Evolutionary conservation across 2,329 filamentous ascomycete genomes (phyloP).

Genomic region (Tolypocladium nubicola): DNA sequence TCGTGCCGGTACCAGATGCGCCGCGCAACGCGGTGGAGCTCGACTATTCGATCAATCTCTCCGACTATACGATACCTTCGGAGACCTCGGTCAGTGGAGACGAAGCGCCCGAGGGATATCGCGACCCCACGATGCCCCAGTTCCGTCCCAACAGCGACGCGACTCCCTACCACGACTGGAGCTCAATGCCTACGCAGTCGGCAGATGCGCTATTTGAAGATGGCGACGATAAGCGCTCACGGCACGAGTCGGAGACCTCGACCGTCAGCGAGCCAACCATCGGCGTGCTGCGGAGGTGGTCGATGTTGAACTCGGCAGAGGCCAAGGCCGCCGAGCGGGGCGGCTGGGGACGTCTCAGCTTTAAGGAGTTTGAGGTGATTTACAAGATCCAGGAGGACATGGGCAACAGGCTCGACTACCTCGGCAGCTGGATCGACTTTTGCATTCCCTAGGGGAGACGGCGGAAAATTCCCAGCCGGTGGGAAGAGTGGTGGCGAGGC

Average conservation of each 20-base stretch:
- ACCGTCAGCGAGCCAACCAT: conserved; percentile 11
- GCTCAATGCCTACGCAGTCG: neutral
- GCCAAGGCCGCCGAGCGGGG: conserved; percentile 58
- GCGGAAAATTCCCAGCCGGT: neutral
- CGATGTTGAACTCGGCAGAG: conserved; percentile 53
- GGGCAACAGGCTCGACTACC: conserved; percentile 60
- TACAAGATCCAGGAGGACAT: conserved; percentile 58
- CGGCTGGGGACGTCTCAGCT: conserved; percentile 71
- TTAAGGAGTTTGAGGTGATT: conserved; percentile 67
- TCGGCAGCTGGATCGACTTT: conserved; percentile 86
- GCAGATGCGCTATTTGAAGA: neutral
- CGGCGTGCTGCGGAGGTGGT: conserved; percentile 35
- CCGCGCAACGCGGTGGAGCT: conserved; percentile 22
- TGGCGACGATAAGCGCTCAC: neutral
- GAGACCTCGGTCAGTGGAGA: conserved; percentile 7
- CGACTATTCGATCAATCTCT: conserved; percentile 12
- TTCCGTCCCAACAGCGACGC: conserved; percentile 47
- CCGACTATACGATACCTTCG: conserved; percentile 1
- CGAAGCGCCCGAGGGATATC: conserved; percentile 14
- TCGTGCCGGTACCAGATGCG: conserved; percentile 24
- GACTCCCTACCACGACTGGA: conserved; percentile 7
- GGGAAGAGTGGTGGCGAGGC: neutral
- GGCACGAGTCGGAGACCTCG: neutral
- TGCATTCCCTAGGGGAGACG: conserved; percentile 44
- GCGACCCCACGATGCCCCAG: conserved; percentile 58